Base-by-base conservation (phyloP, 805 yeast species). In the Spathaspora boniae region DNA sequence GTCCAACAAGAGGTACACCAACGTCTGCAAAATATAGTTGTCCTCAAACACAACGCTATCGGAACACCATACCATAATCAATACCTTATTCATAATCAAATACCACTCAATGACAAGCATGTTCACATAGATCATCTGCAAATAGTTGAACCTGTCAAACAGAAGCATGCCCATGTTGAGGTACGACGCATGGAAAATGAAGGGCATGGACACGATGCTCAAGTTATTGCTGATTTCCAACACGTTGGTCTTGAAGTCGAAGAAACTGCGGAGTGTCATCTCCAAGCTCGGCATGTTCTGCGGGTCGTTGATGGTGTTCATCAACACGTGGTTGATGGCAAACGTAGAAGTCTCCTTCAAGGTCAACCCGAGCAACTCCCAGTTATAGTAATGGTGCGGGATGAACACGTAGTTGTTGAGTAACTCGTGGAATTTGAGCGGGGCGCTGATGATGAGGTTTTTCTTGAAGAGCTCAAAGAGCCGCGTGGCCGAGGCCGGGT, bases 171-270 rank as follows among this genome's bases (percentile, higher is more conserved):
- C 32, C 7, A 51, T 40, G 16, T 48, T 46, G 9, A 43, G 28
- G 19, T 47, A 44, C 19, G 52, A 43, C 19, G 49, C 48, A n/a
- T 59, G 46, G 36, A 65, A 68, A 29, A 76, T 48, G 22, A 76
- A 44, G 0, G 82, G 82, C 40, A 72, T 62, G 7, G 73, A 54
- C 9, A 75, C 59, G 17, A 76, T 61, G 1, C 80, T 79, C 34
- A 77, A 52, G 41, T 74, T 75, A 47, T 74, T 72, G 47, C 74
- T 74, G 29, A 76, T 46, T 18, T 44, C 47, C 17, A 34, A 43
- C 19, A 41, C 41, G 37, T 41, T 45, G 9, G 31, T 25, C 22
- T 38, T 34, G 16, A 27, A 41, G 17, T 41, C 35, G 6, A 43
- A 34, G 20, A 30, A 34, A 15, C 17, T 43, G 44, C n/a, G 45